Evolutionary conservation across 1,284 basidiomycete species (phyloP).

Genomic region (Apiotrichum sp.): DNA sequence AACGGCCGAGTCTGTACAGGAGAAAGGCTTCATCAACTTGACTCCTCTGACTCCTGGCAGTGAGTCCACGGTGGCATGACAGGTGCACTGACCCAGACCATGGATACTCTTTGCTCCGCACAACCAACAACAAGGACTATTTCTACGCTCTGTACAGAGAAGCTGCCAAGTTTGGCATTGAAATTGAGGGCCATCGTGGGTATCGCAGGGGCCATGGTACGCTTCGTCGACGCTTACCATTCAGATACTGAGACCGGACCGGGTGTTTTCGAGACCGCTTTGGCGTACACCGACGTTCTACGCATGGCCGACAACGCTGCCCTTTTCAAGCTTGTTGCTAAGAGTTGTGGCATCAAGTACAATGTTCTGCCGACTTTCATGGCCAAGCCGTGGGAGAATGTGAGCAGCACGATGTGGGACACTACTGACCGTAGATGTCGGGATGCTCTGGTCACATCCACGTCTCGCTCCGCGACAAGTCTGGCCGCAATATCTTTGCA

Average conservation of each 20-base stretch:
- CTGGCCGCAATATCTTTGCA: conserved; percentile 75
- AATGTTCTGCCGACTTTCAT: conserved; percentile 92
- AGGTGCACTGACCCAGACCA: conserved; percentile 58
- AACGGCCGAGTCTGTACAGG: conserved; percentile 63
- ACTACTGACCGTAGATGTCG: conserved; percentile 57
- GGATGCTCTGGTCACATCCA: conserved; percentile 92
- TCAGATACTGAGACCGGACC: conserved; percentile 93
- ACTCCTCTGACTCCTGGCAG: conserved; percentile 83
- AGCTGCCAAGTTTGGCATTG: conserved; percentile 65
- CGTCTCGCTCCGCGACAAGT: conserved; percentile 68
- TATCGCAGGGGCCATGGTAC: conserved; percentile 13
- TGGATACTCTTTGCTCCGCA: conserved; percentile 82
- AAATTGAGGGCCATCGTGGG: conserved; percentile 87
- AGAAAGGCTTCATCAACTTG: conserved; percentile 71
- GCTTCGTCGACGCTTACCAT: neutral
- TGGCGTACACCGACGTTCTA: conserved; percentile 76
- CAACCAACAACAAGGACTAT: conserved; percentile 81
- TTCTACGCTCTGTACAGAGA: conserved; percentile 83
- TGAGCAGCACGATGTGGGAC: conserved; percentile 48
- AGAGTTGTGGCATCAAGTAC: conserved; percentile 83
- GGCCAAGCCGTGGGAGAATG: conserved; percentile 92
- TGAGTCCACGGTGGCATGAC: conserved; percentile 48
- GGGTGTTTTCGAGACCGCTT: conserved; percentile 83
- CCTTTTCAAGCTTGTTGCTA: conserved; percentile 86
- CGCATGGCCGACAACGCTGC: conserved; percentile 93